A percentile compares a stretch with the other conserved stretches of the same genome.
Conservation (phyloP, 371 early-diverging fungal species). For the Capillidium heterosporum region DNA sequence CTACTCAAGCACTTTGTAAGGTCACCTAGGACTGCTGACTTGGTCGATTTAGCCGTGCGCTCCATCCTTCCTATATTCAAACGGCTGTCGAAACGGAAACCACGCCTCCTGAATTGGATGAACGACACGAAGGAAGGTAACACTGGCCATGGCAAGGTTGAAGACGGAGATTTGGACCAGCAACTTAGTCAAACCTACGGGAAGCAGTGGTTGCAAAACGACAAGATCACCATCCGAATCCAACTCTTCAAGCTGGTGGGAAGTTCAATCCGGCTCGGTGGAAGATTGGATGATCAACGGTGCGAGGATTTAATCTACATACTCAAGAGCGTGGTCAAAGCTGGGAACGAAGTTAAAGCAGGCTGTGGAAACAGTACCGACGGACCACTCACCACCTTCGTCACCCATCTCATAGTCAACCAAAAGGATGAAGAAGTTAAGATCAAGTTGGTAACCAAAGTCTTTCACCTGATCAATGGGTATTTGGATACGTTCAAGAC, state of each 20-base stretch:
- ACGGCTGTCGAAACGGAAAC: constrained; percentile 17
- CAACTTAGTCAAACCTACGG: constrained; percentile 18
- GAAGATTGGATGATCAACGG: no score
- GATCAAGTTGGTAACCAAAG: no score
- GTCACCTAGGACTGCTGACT: constrained; percentile 10
- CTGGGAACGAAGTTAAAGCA: no score
- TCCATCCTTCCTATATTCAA: constrained; percentile 31
- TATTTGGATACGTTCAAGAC: no score
- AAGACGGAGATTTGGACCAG: neutral
- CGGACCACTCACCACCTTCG: no score
- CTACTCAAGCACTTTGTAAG: constrained; percentile 23
- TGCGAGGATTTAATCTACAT: no score
- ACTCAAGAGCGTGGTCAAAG: no score
- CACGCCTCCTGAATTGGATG: constrained; percentile 6
- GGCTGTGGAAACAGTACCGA: no score
- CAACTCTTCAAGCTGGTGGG: constrained; percentile 32
- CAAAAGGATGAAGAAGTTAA: no score
- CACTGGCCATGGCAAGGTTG: neutral
- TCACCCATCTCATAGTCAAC: no score
- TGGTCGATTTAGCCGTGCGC: constrained; percentile 29
- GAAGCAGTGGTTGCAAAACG: constrained; percentile 50
- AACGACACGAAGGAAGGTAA: no score
- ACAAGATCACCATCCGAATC: constrained; percentile 30
- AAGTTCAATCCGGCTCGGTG: constrained; percentile 20
- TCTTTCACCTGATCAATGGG: no score